A percentile compares a stretch with the other conserved stretches of the same genome.
Evolutionary conservation across 768 basidiomycete genomes (phyloP).

Genomic region (Boletus subcaerulescens): DNA sequence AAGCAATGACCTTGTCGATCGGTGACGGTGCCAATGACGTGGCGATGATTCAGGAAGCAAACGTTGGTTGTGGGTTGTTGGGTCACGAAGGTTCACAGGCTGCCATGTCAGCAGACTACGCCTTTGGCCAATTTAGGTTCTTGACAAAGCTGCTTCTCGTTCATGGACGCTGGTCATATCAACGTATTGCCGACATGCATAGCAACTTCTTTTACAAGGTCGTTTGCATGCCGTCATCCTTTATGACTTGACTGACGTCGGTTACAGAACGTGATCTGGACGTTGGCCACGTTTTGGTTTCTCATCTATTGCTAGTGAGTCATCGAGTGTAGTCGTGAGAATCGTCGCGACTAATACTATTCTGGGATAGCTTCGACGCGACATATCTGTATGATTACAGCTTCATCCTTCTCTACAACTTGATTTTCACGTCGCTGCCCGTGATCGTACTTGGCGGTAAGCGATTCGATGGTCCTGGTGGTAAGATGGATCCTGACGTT

Average conservation of each 20-base stretch:
- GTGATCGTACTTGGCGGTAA: constrained; percentile 87
- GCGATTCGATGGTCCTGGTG: constrained; percentile 15
- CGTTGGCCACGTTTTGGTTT: constrained; percentile 92
- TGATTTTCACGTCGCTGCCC: constrained; percentile 91
- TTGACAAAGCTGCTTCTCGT: constrained; percentile 88
- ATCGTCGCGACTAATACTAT: constrained; percentile 3
- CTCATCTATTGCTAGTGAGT: constrained; percentile 81
- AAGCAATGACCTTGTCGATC: constrained; percentile 95
- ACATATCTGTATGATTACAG: constrained; percentile 96
- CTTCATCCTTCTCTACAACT: constrained; percentile 87
- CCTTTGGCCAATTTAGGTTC: constrained; percentile 96
- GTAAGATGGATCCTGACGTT: constrained; percentile 4
- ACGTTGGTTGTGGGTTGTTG: constrained; percentile 91
- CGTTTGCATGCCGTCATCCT: background rate
- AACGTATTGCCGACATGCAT: constrained; percentile 94
- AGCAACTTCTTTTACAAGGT: constrained; percentile 98
- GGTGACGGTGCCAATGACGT: constrained; percentile 98
- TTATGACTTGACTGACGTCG: background rate
- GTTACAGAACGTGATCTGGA: constrained; percentile 84
- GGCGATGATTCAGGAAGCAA: constrained; percentile 99
- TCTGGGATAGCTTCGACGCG: constrained; percentile 71
- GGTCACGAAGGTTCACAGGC: constrained; percentile 97
- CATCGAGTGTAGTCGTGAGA: background rate
- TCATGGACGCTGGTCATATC: constrained; percentile 97
- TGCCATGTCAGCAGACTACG: constrained; percentile 98